These are phyloP conservation scores for Clonostachys sp. DNA, from an alignment of 2,329 filamentous ascomycete genomes.

Conservation along the genomic window DNA sequence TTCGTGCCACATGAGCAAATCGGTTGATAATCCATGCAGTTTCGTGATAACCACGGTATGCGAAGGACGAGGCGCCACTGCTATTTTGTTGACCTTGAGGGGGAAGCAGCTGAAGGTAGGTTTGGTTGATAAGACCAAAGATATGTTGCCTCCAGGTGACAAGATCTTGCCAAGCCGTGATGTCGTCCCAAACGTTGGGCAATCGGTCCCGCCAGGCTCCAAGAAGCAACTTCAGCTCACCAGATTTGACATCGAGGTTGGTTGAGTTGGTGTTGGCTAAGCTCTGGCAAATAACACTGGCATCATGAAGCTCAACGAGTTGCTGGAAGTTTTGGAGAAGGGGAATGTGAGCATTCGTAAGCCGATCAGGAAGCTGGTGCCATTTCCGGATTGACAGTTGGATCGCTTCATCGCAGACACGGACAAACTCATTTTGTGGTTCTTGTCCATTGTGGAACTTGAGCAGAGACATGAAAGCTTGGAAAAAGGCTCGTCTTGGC, in stretches of 20 bases:
- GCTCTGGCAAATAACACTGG: conserved; percentile 92
- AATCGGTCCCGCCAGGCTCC: conserved; percentile 93
- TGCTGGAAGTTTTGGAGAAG: conserved; percentile 97
- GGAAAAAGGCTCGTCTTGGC: conserved; percentile 90
- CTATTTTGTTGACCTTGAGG: conserved; percentile 70
- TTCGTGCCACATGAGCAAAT: conserved; percentile 94
- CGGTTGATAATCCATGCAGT: conserved; percentile 99
- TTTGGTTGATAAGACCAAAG: conserved; percentile 93
- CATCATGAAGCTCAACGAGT: conserved; percentile 93
- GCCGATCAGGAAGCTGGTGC: conserved; percentile 92
- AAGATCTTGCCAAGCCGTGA: conserved; percentile 97
- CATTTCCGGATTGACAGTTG: conserved; percentile 97
- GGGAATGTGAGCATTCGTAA: conserved; percentile 93
- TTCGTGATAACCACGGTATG: conserved; percentile 96
- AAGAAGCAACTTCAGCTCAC: conserved; percentile 89
- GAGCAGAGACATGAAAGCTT: conserved; percentile 94
- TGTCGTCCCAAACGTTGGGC: conserved; percentile 98
- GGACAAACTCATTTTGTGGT: conserved; percentile 71
- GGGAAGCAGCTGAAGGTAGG: conserved; percentile 82
- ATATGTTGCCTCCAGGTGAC: conserved; percentile 99
- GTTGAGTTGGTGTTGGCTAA: conserved; percentile 75
- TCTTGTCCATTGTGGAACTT: conserved; percentile 92
- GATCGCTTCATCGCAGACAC: conserved; percentile 93
- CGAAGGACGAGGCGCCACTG: conserved; percentile 80
- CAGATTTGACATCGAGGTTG: conserved; percentile 91